A percentile compares a stretch with the other conserved stretches of the same genome.
These are phyloP conservation scores for Ascochyta clinopodiicola DNA, from an alignment of 2,329 filamentous ascomycete species.

Conservation along the genomic window DNA sequence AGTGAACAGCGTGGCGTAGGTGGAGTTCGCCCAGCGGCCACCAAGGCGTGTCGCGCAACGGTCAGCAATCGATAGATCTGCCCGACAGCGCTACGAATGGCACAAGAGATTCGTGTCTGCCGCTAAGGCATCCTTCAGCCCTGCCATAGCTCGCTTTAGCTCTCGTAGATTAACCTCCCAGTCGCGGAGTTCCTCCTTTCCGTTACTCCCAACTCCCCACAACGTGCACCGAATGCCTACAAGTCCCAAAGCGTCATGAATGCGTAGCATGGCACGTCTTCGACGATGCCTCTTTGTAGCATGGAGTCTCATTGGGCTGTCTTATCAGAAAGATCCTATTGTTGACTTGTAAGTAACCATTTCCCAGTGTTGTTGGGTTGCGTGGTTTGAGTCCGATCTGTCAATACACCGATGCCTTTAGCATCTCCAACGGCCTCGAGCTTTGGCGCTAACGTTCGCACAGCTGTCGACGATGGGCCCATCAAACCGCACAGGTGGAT, in stretches of 20 bases:
- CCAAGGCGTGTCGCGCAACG: conserved; percentile 32
- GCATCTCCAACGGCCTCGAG: conserved; percentile 36
- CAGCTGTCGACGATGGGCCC: conserved; percentile 55
- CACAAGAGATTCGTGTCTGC: conserved; percentile 24
- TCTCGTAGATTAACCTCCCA: conserved; percentile 21
- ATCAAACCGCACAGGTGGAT: conserved; percentile 67
- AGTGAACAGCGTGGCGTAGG: conserved; percentile 33
- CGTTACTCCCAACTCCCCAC: conserved; percentile 18
- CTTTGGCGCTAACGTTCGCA: background rate
- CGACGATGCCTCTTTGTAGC: conserved; percentile 35
- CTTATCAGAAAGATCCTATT: conserved; percentile 57
- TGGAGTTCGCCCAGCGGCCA: conserved; percentile 27
- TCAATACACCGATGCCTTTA: background rate
- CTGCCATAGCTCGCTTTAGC: conserved; percentile 30
- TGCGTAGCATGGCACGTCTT: conserved; percentile 41
- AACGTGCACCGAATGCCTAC: conserved; percentile 26
- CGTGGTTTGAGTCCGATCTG: background rate
- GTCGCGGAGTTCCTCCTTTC: conserved; percentile 17
- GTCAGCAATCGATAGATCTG: conserved; percentile 30
- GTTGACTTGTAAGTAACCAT: conserved; percentile 52
- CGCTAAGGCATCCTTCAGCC: conserved; percentile 33
- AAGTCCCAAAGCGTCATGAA: conserved; percentile 32
- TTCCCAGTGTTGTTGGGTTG: background rate
- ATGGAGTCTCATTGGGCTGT: conserved; percentile 34
- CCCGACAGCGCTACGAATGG: conserved; percentile 32